phyloP scores from a whole-genome alignment of 2,329 filamentous ascomycete species.

The Aureobasidium leucospermi region DNA sequence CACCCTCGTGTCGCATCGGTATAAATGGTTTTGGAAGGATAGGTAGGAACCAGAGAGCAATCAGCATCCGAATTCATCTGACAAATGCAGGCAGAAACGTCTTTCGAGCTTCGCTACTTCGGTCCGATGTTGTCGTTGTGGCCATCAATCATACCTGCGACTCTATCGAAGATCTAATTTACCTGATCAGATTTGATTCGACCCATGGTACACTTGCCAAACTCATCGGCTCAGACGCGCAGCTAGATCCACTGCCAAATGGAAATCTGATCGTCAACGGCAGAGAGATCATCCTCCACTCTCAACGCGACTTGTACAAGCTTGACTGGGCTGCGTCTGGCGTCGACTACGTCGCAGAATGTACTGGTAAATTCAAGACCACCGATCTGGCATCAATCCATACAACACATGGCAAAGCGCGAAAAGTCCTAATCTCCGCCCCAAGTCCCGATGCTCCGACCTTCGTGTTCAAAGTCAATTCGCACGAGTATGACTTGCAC shows the following conservation, averaged over 20 bases:
- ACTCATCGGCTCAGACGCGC: background rate
- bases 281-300: background rate
- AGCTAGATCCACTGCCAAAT: background rate
- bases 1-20: background rate
- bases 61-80: background rate
- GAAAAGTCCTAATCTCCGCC: background rate
- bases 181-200: background rate
- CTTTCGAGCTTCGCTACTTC: background rate
- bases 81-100: background rate
- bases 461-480: background rate
- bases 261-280: background rate
- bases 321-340: background rate
- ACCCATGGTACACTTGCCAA: background rate
- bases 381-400: background rate
- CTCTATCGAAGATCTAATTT: background rate
- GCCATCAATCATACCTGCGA: background rate
- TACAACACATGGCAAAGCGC: background rate
- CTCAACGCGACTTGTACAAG: background rate
- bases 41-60: background rate
- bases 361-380: background rate
- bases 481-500: background rate
- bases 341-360: background rate
- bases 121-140: background rate
- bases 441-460: background rate
- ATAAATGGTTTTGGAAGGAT: background rate